Percentiles rank a stretch among this genome's conserved stretches.
Conservation (phyloP, 345 rosid species). For the Pistacia integerrima region DNA sequence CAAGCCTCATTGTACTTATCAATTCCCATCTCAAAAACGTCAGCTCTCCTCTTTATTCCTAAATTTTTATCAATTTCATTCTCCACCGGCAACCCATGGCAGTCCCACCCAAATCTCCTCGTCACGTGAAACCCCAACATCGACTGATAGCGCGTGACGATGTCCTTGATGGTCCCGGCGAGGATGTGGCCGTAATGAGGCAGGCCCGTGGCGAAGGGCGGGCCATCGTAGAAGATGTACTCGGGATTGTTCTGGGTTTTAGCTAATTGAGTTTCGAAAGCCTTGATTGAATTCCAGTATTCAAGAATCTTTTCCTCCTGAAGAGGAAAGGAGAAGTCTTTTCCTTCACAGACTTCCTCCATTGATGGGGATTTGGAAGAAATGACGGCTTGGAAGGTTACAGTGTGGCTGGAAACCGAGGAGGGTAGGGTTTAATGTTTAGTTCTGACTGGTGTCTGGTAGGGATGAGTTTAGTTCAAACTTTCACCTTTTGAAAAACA, state of each 20-base stretch:
- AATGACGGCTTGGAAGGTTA: no score
- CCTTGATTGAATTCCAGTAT: constrained; percentile 68
- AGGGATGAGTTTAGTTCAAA: no score
- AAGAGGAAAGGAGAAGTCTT: constrained; percentile 76
- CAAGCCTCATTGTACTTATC: constrained; percentile 92
- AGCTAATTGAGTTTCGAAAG: constrained; percentile 76
- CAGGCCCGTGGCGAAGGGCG: constrained; percentile 96
- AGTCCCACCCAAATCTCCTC: constrained; percentile 98
- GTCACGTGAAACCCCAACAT: constrained; percentile 92
- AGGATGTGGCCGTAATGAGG: constrained; percentile 99
- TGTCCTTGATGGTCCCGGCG: constrained; percentile 94
- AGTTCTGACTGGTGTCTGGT: no score
- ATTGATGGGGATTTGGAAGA: constrained; percentile 26
- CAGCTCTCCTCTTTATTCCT: constrained; percentile 66
- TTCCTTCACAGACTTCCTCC: constrained; percentile 96
- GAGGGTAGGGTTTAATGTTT: no score
- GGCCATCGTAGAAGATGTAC: constrained; percentile 94
- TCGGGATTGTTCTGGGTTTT: constrained; percentile 66
- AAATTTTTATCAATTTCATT: constrained; percentile 77
- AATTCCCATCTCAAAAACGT: constrained; percentile 74
- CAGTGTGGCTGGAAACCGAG: no score
- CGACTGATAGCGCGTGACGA: constrained; percentile 88
- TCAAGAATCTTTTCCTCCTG: constrained; percentile 68
- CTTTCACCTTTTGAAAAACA: no score
- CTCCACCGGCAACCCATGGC: constrained; percentile 96